Evolutionary conservation across 2,329 filamentous ascomycete genomes (phyloP).

Genomic region (Penicillium sp.): DNA sequence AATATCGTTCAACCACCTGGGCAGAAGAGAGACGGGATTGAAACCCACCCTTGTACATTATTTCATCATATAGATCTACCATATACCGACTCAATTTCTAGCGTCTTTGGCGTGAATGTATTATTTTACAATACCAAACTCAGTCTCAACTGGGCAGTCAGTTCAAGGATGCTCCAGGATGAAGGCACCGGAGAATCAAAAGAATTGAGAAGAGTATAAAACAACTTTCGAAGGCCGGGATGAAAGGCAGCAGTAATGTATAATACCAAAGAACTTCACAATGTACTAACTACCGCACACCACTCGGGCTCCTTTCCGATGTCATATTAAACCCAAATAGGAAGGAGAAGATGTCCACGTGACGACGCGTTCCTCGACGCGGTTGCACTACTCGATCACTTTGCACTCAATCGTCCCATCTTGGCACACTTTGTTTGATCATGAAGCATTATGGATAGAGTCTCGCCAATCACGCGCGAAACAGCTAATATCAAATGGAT

Average conservation of each 20-base stretch:
- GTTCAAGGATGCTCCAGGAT: too few relatives aligned
- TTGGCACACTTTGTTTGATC: conserved; percentile 3
- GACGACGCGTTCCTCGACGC: conserved; percentile 22
- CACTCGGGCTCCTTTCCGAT: too few relatives aligned
- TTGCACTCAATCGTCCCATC: background rate
- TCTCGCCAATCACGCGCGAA: conserved; percentile 25
- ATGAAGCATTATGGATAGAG: conserved; percentile 33
- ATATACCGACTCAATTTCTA: conserved; percentile 21
- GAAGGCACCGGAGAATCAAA: too few relatives aligned
- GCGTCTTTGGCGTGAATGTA: conserved; percentile 12
- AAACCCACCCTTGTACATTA: conserved; percentile 32
- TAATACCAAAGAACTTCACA: too few relatives aligned
- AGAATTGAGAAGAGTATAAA: too few relatives aligned
- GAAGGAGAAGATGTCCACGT: conserved; percentile 25
- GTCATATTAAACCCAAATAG: conserved; percentile 1
- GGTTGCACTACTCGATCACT: background rate
- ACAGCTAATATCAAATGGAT: conserved; percentile 71
- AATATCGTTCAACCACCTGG: conserved; percentile 4
- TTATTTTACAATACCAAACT: background rate
- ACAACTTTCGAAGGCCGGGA: too few relatives aligned
- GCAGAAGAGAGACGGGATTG: background rate
- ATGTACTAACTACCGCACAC: too few relatives aligned
- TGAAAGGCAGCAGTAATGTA: too few relatives aligned
- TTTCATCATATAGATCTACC: conserved; percentile 17
- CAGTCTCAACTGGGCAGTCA: background rate